These are phyloP conservation scores for Prunella vulgaris DNA, from an alignment of 257 asterid genomes.

Conservation along the genomic window DNA sequence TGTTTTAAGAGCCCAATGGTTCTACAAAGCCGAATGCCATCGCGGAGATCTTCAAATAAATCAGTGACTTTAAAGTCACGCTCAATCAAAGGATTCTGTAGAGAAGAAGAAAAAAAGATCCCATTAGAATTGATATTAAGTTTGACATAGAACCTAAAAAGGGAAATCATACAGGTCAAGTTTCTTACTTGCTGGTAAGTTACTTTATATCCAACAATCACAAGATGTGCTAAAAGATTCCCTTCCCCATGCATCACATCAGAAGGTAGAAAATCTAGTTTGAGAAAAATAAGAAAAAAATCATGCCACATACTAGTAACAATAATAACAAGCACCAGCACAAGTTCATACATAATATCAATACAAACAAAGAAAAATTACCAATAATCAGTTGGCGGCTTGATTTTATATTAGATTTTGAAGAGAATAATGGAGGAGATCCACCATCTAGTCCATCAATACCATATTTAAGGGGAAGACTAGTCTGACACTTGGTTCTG, in stretches of 20 bases:
- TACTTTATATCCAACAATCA: constrained; percentile 80
- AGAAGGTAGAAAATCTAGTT: constrained; percentile 67
- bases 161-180: constrained; percentile 14
- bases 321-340: constrained; percentile 19
- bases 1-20: constrained; percentile 68
- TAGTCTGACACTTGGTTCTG: constrained; percentile 70
- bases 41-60: constrained; percentile 74
- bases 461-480: constrained; percentile 88
- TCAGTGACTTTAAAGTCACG: constrained; percentile 62
- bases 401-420: constrained; percentile 61
- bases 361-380: constrained; percentile 30
- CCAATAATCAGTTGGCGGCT: constrained; percentile 79
- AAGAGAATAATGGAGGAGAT: constrained; percentile 76
- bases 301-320: constrained; percentile 8
- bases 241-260: constrained; percentile 99
- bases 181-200: constrained; percentile 74
- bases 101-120: not conserved
- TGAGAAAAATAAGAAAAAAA: constrained; percentile 16
- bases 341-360: constrained; percentile 14
- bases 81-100: constrained; percentile 78
- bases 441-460: constrained; percentile 98
- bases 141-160: not conserved
- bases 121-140: constrained; percentile 7
- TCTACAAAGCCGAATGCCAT: constrained; percentile 85
- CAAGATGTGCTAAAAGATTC: constrained; percentile 77